A percentile compares a stretch with the other conserved stretches of the same genome.
These are phyloP conservation scores for Strobilomyces confusus DNA, from an alignment of 768 basidiomycete species.

Conservation along the genomic window DNA sequence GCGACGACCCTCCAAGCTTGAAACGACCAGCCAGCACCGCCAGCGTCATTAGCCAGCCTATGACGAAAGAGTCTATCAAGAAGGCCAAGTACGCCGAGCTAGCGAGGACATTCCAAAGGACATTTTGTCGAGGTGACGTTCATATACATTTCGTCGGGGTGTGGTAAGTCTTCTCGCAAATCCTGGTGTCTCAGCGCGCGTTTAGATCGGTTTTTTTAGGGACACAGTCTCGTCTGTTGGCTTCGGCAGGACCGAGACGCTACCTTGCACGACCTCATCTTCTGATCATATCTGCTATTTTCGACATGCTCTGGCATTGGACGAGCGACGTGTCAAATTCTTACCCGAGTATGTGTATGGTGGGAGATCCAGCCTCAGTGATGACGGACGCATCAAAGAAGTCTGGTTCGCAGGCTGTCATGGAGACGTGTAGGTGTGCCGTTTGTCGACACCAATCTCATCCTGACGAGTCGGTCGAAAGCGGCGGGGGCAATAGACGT, in stretches of 20 bases:
- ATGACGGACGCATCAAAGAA: slow-evolving; percentile 33
- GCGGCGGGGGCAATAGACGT: slow-evolving; percentile 27
- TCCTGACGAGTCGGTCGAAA: slow-evolving; percentile 8
- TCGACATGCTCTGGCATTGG: slow-evolving; percentile 45
- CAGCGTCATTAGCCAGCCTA: slow-evolving; percentile 8
- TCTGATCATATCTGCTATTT: slow-evolving; percentile 38
- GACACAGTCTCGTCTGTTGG: slow-evolving; percentile 48
- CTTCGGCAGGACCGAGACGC: slow-evolving; percentile 25
- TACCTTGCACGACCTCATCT: slow-evolving; percentile 31
- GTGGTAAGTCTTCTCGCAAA: slow-evolving; percentile 30
- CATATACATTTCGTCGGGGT: slow-evolving; percentile 43
- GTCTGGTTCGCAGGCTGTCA: slow-evolving; percentile 43
- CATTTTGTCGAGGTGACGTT: slow-evolving; percentile 34
- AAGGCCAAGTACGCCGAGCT: slow-evolving; percentile 19
- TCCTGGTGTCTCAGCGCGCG: not conserved
- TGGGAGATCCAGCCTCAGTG: slow-evolving; percentile 9
- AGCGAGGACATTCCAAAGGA: slow-evolving; percentile 29
- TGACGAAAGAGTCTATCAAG: slow-evolving; percentile 9
- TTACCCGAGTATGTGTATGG: slow-evolving; percentile 40
- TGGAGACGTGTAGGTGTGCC: slow-evolving; percentile 34
- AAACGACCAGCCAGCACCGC: slow-evolving; percentile 9
- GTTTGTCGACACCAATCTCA: not conserved
- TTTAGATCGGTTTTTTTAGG: slow-evolving; percentile 23
- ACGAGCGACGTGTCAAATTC: slow-evolving; percentile 46
- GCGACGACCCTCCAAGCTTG: slow-evolving; percentile 12